Conservation (phyloP, 2,329 filamentous ascomycete species). For the Fonsecaea erecta region DNA sequence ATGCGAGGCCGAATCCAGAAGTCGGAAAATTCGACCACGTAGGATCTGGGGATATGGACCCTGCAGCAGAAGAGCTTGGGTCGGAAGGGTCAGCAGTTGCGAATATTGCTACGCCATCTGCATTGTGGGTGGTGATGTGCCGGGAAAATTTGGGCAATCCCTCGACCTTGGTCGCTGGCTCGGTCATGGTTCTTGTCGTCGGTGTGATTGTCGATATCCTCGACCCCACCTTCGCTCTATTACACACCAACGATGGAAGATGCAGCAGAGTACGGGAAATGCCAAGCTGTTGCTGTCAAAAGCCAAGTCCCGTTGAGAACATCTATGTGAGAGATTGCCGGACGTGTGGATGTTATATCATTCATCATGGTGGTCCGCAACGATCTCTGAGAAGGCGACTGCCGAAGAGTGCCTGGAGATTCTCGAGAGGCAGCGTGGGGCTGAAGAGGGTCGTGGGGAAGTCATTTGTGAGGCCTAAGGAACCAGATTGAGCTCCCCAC, state of each 20-base stretch:
- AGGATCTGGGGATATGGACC: conserved; percentile 21
- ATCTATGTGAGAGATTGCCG: neutral
- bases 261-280: neutral
- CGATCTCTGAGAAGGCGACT: neutral
- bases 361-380: neutral
- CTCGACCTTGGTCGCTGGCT: conserved; percentile 37
- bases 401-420: neutral
- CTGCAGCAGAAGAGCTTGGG: conserved; percentile 18
- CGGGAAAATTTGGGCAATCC: conserved; percentile 27
- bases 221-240: neutral
- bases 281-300: neutral
- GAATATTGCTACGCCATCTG: conserved; percentile 29
- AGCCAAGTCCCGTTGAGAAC: neutral
- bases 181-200: conserved; percentile 13
- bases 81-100: conserved; percentile 24
- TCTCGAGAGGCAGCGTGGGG: neutral
- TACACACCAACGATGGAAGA: neutral
- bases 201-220: neutral
- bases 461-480: neutral
- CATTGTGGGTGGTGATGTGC: conserved; percentile 31
- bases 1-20: conserved; percentile 28
- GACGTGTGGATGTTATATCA: neutral
- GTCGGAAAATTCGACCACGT: conserved; percentile 24
- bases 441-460: neutral
- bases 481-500: neutral